Evolutionary conservation across 2,329 filamentous ascomycete species (phyloP).

Genomic region (Colletotrichum trifolii): DNA sequence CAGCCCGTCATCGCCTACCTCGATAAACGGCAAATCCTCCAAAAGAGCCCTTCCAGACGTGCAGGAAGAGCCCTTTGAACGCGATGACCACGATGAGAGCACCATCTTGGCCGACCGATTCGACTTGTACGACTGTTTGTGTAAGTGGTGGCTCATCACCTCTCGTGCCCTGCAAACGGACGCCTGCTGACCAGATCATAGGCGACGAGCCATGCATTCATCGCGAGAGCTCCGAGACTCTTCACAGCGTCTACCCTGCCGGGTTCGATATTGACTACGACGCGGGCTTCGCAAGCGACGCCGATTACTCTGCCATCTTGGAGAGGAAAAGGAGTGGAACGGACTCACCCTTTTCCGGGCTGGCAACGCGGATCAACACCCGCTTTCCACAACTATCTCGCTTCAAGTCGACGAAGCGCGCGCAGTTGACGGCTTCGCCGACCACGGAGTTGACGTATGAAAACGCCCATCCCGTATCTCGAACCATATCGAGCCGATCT

Average conservation of each 20-base stretch:
- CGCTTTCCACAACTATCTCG: slow-evolving; percentile 65
- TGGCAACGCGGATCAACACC: slow-evolving; percentile 74
- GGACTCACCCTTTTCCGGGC: slow-evolving; percentile 70
- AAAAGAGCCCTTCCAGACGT: slow-evolving; percentile 83
- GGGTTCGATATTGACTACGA: slow-evolving; percentile 71
- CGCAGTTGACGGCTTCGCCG: slow-evolving; percentile 64
- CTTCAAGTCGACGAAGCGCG: slow-evolving; percentile 60
- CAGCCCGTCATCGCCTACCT: slow-evolving; percentile 64
- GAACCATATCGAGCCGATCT: slow-evolving; percentile 78
- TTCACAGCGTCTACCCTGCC: slow-evolving; percentile 53
- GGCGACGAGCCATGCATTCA: slow-evolving; percentile 73
- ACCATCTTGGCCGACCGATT: slow-evolving; percentile 57
- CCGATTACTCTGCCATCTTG: slow-evolving; percentile 60
- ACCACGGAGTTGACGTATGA: slow-evolving; percentile 88
- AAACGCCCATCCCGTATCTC: slow-evolving; percentile 72
- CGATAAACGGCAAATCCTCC: slow-evolving; percentile 57
- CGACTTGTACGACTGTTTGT: slow-evolving; percentile 75
- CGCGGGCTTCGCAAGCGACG: slow-evolving; percentile 73
- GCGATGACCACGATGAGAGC: slow-evolving; percentile 64
- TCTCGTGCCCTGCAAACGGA: neutral
- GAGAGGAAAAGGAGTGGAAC: slow-evolving; percentile 66
- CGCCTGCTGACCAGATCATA: slow-evolving; percentile 46
- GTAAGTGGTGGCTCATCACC: slow-evolving; percentile 63
- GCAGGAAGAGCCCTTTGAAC: slow-evolving; percentile 82
- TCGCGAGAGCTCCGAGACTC: slow-evolving; percentile 56